Base-by-base conservation (phyloP, 2,329 filamentous ascomycete species). In the Diatrype stigma region DNA sequence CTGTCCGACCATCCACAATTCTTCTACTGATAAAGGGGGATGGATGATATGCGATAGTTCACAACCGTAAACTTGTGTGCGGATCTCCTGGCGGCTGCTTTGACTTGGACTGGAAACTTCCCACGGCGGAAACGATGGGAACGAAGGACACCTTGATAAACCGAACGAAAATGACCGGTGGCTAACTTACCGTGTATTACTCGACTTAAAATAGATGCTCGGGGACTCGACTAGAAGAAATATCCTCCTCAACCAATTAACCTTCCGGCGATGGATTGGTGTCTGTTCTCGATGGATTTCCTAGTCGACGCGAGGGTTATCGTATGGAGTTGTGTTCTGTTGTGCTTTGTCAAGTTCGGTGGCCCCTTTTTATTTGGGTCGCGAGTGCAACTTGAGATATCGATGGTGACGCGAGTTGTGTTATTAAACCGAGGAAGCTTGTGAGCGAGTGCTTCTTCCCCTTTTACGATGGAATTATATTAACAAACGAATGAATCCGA, bases 401-500 rank as follows among this genome's bases (percentile, higher is more conserved):
- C 50, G 46, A 47, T 50, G 47, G 47, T 51, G 51, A 51, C 28
- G 56, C 45, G 47, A 50, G 48, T 44, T 51, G 54, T 57, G 54
- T 46, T 64, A 67, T 67, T 67, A 68, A 67, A 67, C 57, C 49
- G 56, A 65, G 63, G 66, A 68, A 67, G 63, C n/a, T 56, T 60
- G 60, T 59, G 56, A 57, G 66, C 61, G 63, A 63, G 66, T 58
- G 62, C 65, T 59, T 60, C 60, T 66, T 67, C 65, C 65, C 65
- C 57, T 66, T 57, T 42, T 62, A 61, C 51, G 37, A 52, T 53
- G 52, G 60, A 61, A 67, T 60, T 67, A 65, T 67, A 65, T 66
- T 58, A 63, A 66, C 63, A 68, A 68, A 68, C 66, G 66, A 68
- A 67, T 67, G 65, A 65, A 67, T 67, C 60, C 64, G 64, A 68